Evolutionary conservation across 306 rosid species (phyloP), one percentile per base, ranked within the genome.

Genomic region (Pterocarpus santalinus): DNA sequence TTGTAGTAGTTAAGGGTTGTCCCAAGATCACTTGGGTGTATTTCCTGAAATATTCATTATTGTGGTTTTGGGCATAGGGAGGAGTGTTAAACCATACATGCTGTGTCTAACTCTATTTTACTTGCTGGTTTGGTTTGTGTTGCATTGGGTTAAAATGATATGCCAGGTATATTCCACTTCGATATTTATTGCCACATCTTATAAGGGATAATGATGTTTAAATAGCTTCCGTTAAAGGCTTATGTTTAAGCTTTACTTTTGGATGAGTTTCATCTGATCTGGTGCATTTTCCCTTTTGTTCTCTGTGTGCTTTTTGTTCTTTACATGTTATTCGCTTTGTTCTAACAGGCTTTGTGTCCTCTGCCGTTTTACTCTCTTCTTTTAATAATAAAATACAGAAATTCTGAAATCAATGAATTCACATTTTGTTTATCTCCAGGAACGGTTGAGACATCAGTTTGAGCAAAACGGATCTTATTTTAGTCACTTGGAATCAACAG

Each of bases 401-500:
- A 2, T 55, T 51, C 16, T 16, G 9, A 14, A 14, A 35, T 11
- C 28, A 47, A 36, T 60, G 58, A 22, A 58, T 58, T 58, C 2
- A 55, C 32, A n/a, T 10, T 64, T 36, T 74, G 41, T 52, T 51
- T 34, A 17, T 64, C 72, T 46, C 32, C 88, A 87, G 90, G 88
- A 84, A 43, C 79, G 73, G 47, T n/a, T 61, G 83, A 87, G 83
- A 16, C 81, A 75, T 15, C 83, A 82, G 75, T 81, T 78, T 84
- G 82, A 69, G 76, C 86, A 84, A 78, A 82, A 75, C 10, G 67
- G 64, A 15, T 62, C 86, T 61, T 61, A 81, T 46, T 69, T 65
- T 6, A 38, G 60, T 76, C 84, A 87, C 11, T 35, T 33, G 11
- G 85, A 49, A 44, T 75, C 77, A 15, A 34, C 75, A 13, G 46